Percentiles rank a stretch among this genome's conserved stretches.
These are phyloP conservation scores for Kernera saxatilis DNA, from an alignment of 345 rosid genomes.

Conservation along the genomic window DNA sequence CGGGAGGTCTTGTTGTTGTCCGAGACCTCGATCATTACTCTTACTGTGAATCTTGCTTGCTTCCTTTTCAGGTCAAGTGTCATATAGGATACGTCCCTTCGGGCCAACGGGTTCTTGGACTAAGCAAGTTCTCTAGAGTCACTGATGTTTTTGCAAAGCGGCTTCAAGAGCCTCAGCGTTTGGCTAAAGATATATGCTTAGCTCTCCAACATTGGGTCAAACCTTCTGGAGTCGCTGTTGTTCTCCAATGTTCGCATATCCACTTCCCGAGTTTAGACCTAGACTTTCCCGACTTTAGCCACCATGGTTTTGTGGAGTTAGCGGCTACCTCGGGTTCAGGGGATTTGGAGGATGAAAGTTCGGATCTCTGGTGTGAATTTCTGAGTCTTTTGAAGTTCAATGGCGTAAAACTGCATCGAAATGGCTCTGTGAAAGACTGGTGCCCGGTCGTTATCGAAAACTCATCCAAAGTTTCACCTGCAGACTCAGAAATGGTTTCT, in stretches of 20 bases:
- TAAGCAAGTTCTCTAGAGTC: constrained; percentile 83
- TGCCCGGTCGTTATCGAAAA: constrained; percentile 45
- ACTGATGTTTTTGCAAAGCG: constrained; percentile 73
- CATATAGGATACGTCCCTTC: constrained; percentile 82
- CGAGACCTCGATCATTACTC: constrained; percentile 78
- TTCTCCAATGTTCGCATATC: constrained; percentile 71
- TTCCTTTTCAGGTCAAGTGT: constrained; percentile 74
- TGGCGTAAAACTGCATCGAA: constrained; percentile 35
- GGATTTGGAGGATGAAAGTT: constrained; percentile 46
- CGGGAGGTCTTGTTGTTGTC: constrained; percentile 73
- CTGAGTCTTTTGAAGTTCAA: constrained; percentile 50
- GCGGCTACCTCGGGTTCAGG: constrained; percentile 59
- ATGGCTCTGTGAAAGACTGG: constrained; percentile 35
- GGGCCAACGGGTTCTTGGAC: constrained; percentile 62
- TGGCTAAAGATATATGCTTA: constrained; percentile 61
- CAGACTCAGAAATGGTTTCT: constrained; percentile 43
- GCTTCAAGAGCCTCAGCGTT: constrained; percentile 73
- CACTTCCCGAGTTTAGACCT: constrained; percentile 51
- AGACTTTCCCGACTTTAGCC: constrained; percentile 31
- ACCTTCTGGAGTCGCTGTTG: constrained; percentile 76
- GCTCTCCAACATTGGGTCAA: constrained; percentile 64
- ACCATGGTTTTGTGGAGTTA: constrained; percentile 45
- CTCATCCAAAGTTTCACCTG: constrained; percentile 27
- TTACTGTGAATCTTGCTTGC: constrained; percentile 79
- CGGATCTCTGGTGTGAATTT: constrained; percentile 63